Base-by-base conservation (phyloP, 768 basidiomycete genomes). In the Amanita subjunquillea region DNA sequence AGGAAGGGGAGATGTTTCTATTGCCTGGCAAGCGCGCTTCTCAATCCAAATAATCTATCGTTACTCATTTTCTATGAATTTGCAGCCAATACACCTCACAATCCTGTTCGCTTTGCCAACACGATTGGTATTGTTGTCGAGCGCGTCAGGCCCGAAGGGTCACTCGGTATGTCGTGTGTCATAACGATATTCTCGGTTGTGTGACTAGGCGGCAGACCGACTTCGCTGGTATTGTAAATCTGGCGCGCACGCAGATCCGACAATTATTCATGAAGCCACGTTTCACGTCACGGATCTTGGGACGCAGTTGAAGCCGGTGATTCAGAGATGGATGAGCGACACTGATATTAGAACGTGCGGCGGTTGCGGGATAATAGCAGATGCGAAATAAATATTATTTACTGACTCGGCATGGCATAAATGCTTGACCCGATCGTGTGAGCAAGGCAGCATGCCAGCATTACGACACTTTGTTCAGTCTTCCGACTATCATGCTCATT, bases 1-100 rank as follows among this genome's bases (percentile, higher is more conserved):
- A 83, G 56, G 93, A 99, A 67, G 94, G 94, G 44, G 92, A 93
- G 55, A 97, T 97, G 93, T 97, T 96, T 67, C 62, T 98, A 59
- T 72, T 98, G 22, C 95, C 95, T 46, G 88, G 95, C 91, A 49
- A 76, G 62, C 43, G 46, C 20, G 9, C 48, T 13, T 29, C 15
- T 17, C 6, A 47, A 15, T 20, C 17, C 34, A 4, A 12, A 13
- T 3, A 27, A 6, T 6, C 38, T 25, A 48, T 17, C 40, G 22
- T n/a, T 13, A 17, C 39, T 54, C 9, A 34, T 22, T 9, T 29
- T 9, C 30, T 1, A 30, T 30, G 30, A 30, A 30, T 30, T 22
- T 13, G 22, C 57, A 95, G 95, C 83, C 0, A 96, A 97, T 64
- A 96, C 91, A 0, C 95, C 95, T 0, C 95, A 99, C 68, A 96